Percentiles rank a stretch among this genome's conserved stretches.
Evolutionary conservation across 2,329 filamentous ascomycete species (phyloP).

Genomic region (Mycosphaerelloides madeirae): DNA sequence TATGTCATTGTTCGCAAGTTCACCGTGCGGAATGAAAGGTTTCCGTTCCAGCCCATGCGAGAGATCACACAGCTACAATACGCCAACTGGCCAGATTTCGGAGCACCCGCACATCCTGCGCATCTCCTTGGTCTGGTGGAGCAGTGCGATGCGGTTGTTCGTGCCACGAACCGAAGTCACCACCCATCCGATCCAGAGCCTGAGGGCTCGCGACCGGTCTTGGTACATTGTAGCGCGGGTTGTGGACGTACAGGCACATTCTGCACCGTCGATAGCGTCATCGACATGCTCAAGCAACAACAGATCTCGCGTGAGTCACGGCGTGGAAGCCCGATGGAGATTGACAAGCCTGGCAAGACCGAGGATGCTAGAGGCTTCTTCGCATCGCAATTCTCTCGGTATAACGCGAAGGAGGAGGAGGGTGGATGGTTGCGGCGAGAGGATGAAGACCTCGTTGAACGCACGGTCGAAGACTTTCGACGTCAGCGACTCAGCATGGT

Average conservation of each 20-base stretch:
- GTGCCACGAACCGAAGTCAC: conserved; percentile 41
- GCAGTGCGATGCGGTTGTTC: conserved; percentile 69
- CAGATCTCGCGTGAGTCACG: conserved; percentile 33
- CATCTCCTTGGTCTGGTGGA: conserved; percentile 88
- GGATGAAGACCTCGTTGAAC: conserved; percentile 72
- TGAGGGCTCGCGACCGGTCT: conserved; percentile 59
- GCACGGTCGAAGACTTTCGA: conserved; percentile 86
- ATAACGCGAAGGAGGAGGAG: conserved; percentile 30
- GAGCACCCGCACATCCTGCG: conserved; percentile 79
- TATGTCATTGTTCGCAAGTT: conserved; percentile 84
- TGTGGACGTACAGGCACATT: conserved; percentile 95
- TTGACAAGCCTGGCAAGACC: conserved; percentile 22
- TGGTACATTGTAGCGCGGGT: conserved; percentile 94
- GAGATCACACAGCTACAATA: conserved; percentile 96
- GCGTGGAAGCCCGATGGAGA: conserved; percentile 43
- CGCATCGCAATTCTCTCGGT: conserved; percentile 17
- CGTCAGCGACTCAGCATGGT: conserved; percentile 92
- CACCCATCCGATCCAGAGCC: conserved; percentile 51
- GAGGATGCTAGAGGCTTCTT: conserved; percentile 23
- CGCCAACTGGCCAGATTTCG: conserved; percentile 95
- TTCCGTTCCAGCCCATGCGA: conserved; percentile 79
- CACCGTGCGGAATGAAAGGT: conserved; percentile 67
- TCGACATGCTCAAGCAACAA: conserved; percentile 95
- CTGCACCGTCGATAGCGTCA: conserved; percentile 90
- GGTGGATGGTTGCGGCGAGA: conserved; percentile 66